phyloP scores from a whole-genome alignment of 2,329 filamentous ascomycete species.

The Didymella lethalis region DNA sequence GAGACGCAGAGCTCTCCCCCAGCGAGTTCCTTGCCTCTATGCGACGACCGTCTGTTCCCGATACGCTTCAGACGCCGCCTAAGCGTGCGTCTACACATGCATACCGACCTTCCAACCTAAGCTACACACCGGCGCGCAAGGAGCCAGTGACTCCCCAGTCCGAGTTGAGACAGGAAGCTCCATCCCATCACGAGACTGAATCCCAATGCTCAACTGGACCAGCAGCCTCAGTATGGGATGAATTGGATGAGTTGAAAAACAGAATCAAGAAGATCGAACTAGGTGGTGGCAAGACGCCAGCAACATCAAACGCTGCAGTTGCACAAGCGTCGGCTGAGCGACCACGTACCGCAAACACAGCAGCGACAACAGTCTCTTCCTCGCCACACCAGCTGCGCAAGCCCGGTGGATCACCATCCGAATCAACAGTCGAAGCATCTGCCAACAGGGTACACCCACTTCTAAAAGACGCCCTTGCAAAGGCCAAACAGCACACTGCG shows the following conservation, averaged over 20 bases:
- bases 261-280: constrained; percentile 85
- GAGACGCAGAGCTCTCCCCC: constrained; percentile 43
- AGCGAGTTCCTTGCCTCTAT: constrained; percentile 47
- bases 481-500: constrained; percentile 74
- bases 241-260: constrained; percentile 93
- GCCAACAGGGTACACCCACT: constrained; percentile 73
- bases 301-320: constrained; percentile 77
- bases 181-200: constrained; percentile 64
- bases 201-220: constrained; percentile 88
- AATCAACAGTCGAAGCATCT: constrained; percentile 55
- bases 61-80: constrained; percentile 44
- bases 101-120: constrained; percentile 49
- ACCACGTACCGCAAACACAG: constrained; percentile 89
- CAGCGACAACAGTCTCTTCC: constrained; percentile 86
- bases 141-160: constrained; percentile 37
- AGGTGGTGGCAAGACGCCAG: constrained; percentile 83
- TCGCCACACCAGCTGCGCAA: constrained; percentile 79
- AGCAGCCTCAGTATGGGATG: constrained; percentile 96
- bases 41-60: constrained; percentile 45
- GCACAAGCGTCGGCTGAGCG: constrained; percentile 76
- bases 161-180: constrained; percentile 38
- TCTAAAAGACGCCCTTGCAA: constrained; percentile 79
- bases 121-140: constrained; percentile 45
- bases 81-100: constrained; percentile 34
- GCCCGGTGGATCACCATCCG: constrained; percentile 53